Conservation (phyloP, 352 stramenopile species). For the Halophytophthora polymorphica region DNA sequence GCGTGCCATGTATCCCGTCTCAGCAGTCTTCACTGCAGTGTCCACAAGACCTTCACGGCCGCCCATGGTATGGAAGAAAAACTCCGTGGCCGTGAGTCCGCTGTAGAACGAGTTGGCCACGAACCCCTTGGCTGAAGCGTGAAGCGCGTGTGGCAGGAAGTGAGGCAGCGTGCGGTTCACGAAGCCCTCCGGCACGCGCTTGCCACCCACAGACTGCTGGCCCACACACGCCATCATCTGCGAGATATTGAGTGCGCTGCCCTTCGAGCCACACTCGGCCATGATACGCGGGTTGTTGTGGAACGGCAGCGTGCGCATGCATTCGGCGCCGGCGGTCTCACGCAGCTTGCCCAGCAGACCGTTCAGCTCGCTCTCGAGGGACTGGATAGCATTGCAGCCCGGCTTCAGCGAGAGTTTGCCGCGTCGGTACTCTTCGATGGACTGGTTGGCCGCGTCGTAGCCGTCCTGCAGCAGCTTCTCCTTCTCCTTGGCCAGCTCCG, state of each 20-base stretch:
- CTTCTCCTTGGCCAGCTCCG: conserved; percentile 94
- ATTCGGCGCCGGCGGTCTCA: conserved; percentile 96
- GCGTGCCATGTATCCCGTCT: conserved; percentile 99
- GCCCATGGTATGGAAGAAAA: conserved; percentile 99
- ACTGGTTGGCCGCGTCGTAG: conserved; percentile 85
- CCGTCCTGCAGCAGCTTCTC: conserved; percentile 89
- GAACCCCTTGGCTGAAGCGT: conserved; percentile 98
- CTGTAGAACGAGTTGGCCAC: conserved; percentile 99
- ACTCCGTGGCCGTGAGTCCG: conserved; percentile 98
- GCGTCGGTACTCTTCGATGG: conserved; percentile 93
- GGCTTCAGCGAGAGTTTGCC: conserved; percentile 94
- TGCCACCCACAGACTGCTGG: conserved; percentile 98
- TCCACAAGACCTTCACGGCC: conserved; percentile 99
- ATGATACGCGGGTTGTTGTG: conserved; percentile 98
- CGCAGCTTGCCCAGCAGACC: conserved; percentile 97
- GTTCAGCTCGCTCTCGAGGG: conserved; percentile 98
- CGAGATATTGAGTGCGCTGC: conserved; percentile 99
- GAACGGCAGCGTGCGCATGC: conserved; percentile 97
- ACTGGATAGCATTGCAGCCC: conserved; percentile 97
- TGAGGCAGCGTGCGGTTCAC: conserved; percentile 97
- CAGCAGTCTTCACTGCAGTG: conserved; percentile 99
- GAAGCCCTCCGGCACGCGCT: conserved; percentile 98
- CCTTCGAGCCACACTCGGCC: conserved; percentile 99
- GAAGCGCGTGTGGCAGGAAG: conserved; percentile 93
- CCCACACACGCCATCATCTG: conserved; percentile 99